Conservation (phyloP, 495 filamentous ascomycete genomes). For the Neurospora africana region DNA sequence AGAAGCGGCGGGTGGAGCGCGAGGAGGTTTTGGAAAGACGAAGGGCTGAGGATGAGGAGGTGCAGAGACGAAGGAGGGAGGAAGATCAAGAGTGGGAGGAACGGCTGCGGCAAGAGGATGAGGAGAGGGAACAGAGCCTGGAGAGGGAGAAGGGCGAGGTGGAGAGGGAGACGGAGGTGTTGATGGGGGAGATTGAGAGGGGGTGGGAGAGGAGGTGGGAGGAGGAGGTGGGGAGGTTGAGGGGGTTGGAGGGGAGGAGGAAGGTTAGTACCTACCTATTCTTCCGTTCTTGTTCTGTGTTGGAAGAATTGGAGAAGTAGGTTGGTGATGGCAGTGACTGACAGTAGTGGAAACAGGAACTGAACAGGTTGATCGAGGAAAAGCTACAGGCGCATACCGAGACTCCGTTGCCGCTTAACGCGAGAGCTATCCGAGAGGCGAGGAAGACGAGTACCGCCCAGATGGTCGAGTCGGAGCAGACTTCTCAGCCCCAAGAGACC, state of each 20-base stretch:
- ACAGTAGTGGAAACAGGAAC: too few relatives aligned
- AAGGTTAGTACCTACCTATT: too few relatives aligned
- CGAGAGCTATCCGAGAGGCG: not conserved
- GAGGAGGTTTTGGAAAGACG: slow-evolving; percentile 19
- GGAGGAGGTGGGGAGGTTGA: slow-evolving; percentile 18
- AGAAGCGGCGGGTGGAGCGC: slow-evolving; percentile 12
- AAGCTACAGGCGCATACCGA: slow-evolving; percentile 9
- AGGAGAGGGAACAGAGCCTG: slow-evolving; percentile 10
- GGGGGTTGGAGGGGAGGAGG: slow-evolving; percentile 22
- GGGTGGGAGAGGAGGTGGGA: slow-evolving; percentile 13
- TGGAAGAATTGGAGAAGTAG: too few relatives aligned
- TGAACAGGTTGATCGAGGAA: slow-evolving; percentile 28
- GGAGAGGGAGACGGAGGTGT: slow-evolving; percentile 19
- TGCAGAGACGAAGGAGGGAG: slow-evolving; percentile 13
- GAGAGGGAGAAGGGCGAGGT: slow-evolving; percentile 12
- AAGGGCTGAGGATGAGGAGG: slow-evolving; percentile 25
- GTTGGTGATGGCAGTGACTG: too few relatives aligned
- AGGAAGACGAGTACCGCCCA: not conserved
- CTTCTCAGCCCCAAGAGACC: not conserved
- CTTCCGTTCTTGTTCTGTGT: too few relatives aligned
- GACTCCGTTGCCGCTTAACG: slow-evolving; percentile 8
- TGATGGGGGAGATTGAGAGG: slow-evolving; percentile 22
- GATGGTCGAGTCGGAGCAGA: not conserved
- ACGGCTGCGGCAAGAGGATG: slow-evolving; percentile 13
- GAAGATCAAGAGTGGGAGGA: slow-evolving; percentile 22